Base-by-base conservation (phyloP, 371 early-diverging fungal species). In the Nematocida parisii region DNA sequence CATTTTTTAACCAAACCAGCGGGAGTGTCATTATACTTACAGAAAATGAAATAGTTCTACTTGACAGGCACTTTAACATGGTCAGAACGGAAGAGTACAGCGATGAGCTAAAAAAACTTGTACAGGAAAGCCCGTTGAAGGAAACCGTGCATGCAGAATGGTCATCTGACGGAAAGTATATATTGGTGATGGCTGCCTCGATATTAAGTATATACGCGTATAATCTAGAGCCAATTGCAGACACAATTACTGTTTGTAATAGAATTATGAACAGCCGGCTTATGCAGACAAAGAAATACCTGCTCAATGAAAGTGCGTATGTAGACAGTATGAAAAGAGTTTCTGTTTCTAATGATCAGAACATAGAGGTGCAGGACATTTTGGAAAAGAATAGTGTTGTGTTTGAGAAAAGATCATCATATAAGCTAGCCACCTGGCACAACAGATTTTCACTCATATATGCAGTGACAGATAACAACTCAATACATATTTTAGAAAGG, bases 261-360 rank as follows among this genome's bases (percentile, higher is more conserved):
- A 46, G 42, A 24, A 57, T 77, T 22, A 77, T 77, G 80, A 77
- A 77, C 57, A 77, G 80, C 57, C 55, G 80, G 40, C 71, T 77
- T 13, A 66, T 77, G 67, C 55, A 60, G 56, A 77, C 80, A 20
- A 77, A 77, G 55, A 77, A 77, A 71, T 77, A 58, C 40, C 67
- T 77, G 15, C 18, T 66, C 5, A 58, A 77, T 50, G 80, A 77
- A 61, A 61, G 80, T 50, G 47, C 80, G 18, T 77, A 77, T 42
- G 70, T 77, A 9, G 71, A 77, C 45, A 52, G 54, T 18, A 46
- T 70, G 15, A 68, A 27, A 46, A 68, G 80, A 46, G 68, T 70
- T 18, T 20, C 57, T 22, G 54, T 56, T 13, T 18, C 46, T n/a
- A 40, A 60, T 54, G 71, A 77, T 11, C 6, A 44, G 0, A n/a